Evolutionary conservation across 2,329 filamentous ascomycete genomes (phyloP).

Genomic region (Calonectria hawksworthii): DNA sequence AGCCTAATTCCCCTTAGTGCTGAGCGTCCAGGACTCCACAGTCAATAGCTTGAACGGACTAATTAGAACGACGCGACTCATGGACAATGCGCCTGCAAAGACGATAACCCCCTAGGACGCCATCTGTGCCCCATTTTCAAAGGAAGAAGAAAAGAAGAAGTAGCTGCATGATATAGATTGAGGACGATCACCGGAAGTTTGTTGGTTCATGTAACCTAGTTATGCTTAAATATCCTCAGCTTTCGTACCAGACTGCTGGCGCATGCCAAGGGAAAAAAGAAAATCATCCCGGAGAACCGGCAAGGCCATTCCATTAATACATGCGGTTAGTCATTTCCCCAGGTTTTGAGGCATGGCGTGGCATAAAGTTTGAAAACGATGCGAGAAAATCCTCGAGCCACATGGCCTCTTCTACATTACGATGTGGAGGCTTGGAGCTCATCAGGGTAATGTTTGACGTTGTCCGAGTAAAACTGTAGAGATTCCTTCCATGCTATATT

Average conservation of each 20-base stretch:
- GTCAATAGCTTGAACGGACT: not conserved
- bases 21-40: not conserved
- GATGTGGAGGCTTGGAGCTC: not conserved
- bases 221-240: not conserved
- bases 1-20: not conserved
- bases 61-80: not conserved
- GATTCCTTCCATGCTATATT: not conserved
- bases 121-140: not conserved
- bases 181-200: not conserved
- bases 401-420: not conserved
- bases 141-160: not conserved
- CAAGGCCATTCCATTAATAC: not conserved
- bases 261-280: constrained; percentile 2
- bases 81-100: not conserved
- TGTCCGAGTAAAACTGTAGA: not conserved
- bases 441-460: not conserved
- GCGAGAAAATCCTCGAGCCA: not conserved
- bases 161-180: not conserved
- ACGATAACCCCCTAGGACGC: not conserved
- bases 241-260: not conserved
- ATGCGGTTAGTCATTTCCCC: not conserved
- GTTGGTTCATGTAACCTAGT: not conserved
- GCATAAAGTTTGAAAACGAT: not conserved
- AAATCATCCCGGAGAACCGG: not conserved
- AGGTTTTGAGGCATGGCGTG: not conserved